Evolutionary conservation across 306 rosid species (phyloP).

Genomic region (Cucurbita moschata): DNA sequence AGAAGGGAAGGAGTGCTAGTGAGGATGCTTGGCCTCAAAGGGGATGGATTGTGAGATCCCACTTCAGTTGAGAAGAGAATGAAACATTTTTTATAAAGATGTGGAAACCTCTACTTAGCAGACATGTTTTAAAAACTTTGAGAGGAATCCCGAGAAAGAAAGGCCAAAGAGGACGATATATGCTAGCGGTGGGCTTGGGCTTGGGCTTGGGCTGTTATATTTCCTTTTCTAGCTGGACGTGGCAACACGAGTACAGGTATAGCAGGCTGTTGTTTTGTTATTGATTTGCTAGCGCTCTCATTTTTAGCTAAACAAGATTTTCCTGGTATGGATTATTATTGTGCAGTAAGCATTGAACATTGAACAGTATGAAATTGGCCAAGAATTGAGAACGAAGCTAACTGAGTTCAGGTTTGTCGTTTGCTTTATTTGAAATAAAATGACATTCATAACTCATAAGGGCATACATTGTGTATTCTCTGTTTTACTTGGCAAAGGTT

Average conservation of each 20-base stretch:
- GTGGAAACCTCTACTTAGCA: too few relatives aligned
- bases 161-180: too few relatives aligned
- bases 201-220: too few relatives aligned
- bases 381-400: slow-evolving; percentile 70
- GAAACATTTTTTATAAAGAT: too few relatives aligned
- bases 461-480: neutral
- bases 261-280: neutral
- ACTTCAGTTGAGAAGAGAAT: too few relatives aligned
- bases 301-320: neutral
- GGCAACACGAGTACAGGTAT: slow-evolving; percentile 90
- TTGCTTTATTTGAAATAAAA: neutral
- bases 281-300: slow-evolving; percentile 3
- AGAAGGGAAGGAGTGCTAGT: too few relatives aligned
- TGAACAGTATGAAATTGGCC: slow-evolving; percentile 81
- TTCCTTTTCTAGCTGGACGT: slow-evolving; percentile 77
- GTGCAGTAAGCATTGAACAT: slow-evolving; percentile 68
- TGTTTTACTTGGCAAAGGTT: slow-evolving; percentile 27
- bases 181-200: too few relatives aligned
- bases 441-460: neutral
- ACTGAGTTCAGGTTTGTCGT: slow-evolving; percentile 52
- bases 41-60: too few relatives aligned
- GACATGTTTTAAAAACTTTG: too few relatives aligned
- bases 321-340: slow-evolving; percentile 12
- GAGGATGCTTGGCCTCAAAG: too few relatives aligned
- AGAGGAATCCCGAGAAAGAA: too few relatives aligned